These are phyloP conservation scores for Earliella scabrosa DNA, from an alignment of 1,284 basidiomycete genomes.

Conservation along the genomic window DNA sequence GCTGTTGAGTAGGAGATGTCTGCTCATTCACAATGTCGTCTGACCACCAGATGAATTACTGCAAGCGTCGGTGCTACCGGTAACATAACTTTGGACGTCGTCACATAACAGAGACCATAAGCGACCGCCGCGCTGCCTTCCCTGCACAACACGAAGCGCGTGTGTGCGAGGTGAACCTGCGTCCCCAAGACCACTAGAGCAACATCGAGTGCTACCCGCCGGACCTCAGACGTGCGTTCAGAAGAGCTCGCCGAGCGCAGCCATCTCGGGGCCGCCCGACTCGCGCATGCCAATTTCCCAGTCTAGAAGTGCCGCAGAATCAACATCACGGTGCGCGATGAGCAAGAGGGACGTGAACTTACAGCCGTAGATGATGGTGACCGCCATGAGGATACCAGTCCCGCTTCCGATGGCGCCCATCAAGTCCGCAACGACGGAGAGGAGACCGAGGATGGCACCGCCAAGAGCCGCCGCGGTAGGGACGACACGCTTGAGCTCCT, in stretches of 20 bases:
- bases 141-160: too few relatives aligned
- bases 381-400: slow-evolving; percentile 97
- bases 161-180: not conserved
- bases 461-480: slow-evolving; percentile 98
- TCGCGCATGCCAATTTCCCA: slow-evolving; percentile 84
- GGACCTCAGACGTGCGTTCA: slow-evolving; percentile 25
- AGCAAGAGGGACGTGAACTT: slow-evolving; percentile 37
- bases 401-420: slow-evolving; percentile 97
- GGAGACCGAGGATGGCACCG: slow-evolving; percentile 91
- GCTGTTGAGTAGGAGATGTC: too few relatives aligned
- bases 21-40: too few relatives aligned
- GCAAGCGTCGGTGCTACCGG: slow-evolving; percentile 1
- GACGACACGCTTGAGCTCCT: slow-evolving; percentile 97
- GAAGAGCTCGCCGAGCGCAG: slow-evolving; percentile 70
- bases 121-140: not conserved
- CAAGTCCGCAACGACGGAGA: slow-evolving; percentile 95
- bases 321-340: not conserved
- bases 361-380: slow-evolving; percentile 97
- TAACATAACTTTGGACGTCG: slow-evolving; percentile 11
- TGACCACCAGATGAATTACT: too few relatives aligned
- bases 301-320: slow-evolving; percentile 44
- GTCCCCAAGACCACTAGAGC: not conserved
- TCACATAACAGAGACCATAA: slow-evolving; percentile 1
- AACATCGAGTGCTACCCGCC: not conserved
- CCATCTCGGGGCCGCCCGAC: slow-evolving; percentile 76